Evolutionary conservation across 805 yeast genomes (phyloP).

Genomic region (Saturnispora dispora): DNA sequence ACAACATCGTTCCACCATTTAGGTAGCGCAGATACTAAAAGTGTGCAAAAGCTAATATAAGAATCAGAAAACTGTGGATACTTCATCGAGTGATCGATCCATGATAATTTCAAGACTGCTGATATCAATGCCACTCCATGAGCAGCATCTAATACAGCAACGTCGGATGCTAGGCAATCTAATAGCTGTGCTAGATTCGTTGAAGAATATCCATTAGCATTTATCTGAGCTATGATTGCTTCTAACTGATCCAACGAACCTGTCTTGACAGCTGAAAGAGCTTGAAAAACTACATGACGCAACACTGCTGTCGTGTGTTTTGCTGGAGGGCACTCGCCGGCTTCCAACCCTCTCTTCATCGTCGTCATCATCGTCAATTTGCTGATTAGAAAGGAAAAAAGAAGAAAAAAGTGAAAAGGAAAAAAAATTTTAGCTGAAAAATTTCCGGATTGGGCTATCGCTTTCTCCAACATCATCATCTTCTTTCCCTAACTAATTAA

Average conservation of each 20-base stretch:
- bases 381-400: not conserved
- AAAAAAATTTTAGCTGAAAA: not conserved
- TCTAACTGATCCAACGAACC: constrained; percentile 5
- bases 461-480: not conserved
- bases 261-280: not conserved
- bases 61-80: constrained; percentile 33
- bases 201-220: constrained; percentile 3
- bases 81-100: constrained; percentile 39
- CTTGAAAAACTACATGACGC: constrained; percentile 4
- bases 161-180: not conserved
- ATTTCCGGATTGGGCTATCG: not conserved
- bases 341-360: not conserved
- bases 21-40: constrained; percentile 78
- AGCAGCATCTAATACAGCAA: constrained; percentile 1
- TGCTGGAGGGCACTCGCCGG: not conserved
- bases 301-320: constrained; percentile 1
- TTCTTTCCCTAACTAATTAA: not conserved
- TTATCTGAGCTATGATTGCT: constrained; percentile 1
- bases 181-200: constrained; percentile 1
- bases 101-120: constrained; percentile 51
- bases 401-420: not conserved
- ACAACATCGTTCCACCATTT: constrained; percentile 87
- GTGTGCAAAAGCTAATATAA: constrained; percentile 65
- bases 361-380: not conserved
- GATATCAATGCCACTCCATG: not conserved